phyloP scores from a whole-genome alignment of 768 basidiomycete genomes.

The Lanmaoa rubissima region DNA sequence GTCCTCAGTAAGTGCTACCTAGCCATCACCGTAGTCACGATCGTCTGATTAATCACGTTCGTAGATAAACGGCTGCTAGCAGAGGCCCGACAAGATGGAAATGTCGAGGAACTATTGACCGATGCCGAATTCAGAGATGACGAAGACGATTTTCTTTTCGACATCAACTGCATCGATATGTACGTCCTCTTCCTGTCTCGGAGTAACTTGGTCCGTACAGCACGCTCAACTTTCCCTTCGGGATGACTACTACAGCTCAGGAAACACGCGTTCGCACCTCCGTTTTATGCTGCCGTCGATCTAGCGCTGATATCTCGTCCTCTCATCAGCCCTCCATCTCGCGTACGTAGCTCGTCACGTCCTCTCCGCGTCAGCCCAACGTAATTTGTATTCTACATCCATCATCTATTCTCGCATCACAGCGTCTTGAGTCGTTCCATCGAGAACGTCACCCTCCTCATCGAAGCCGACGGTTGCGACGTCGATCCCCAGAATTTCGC shows the following conservation, averaged over 20 bases:
- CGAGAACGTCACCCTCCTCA: constrained; percentile 24
- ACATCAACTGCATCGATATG: constrained; percentile 33
- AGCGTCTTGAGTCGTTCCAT: constrained; percentile 17
- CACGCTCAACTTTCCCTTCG: neutral
- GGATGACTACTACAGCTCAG: constrained; percentile 14
- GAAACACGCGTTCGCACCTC: constrained; percentile 30
- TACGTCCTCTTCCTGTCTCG: constrained; percentile 11
- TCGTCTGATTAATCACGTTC: neutral
- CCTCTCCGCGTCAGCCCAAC: neutral
- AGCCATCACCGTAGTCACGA: neutral
- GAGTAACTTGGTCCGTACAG: neutral
- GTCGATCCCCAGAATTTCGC: constrained; percentile 26
- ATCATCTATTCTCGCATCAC: neutral
- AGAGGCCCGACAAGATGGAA: constrained; percentile 24
- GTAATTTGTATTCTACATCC: neutral
- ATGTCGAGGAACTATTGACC: constrained; percentile 27
- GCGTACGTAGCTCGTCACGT: constrained; percentile 22
- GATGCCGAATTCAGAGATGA: constrained; percentile 24
- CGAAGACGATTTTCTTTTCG: constrained; percentile 23
- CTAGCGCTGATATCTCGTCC: constrained; percentile 9
- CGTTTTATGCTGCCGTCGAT: neutral
- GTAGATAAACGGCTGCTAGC: constrained; percentile 27
- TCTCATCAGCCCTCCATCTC: constrained; percentile 29
- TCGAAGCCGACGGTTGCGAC: constrained; percentile 28
- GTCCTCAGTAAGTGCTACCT: constrained; percentile 21